Conservation (phyloP, 257 asterid species). For the Fraxinus anomala region DNA sequence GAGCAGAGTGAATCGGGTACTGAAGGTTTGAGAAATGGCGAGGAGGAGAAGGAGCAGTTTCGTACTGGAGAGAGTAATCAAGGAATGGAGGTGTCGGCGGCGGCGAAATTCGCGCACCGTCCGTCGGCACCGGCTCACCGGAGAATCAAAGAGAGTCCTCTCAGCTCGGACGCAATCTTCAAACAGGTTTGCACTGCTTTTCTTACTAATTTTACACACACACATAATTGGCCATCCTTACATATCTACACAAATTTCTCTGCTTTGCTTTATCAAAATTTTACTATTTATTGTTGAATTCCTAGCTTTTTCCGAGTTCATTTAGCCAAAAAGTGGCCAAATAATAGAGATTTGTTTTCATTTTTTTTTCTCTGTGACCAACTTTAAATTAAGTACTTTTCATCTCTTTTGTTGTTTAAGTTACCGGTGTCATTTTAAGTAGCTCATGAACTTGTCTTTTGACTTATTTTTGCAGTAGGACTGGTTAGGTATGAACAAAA, state of each 20-base stretch:
- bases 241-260: background rate
- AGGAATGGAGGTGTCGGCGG: conserved; percentile 23
- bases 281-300: background rate
- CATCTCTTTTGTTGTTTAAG: background rate
- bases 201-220: background rate
- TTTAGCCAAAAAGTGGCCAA: background rate
- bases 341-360: background rate
- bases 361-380: background rate
- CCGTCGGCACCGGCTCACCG: conserved; percentile 92
- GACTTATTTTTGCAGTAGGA: background rate
- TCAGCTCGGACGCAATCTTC: conserved; percentile 91
- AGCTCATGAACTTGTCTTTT: background rate
- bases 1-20: conserved; percentile 35
- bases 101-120: conserved; percentile 57
- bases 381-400: background rate
- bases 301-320: background rate
- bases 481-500: background rate
- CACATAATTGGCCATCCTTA: background rate
- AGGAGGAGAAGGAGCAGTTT: conserved; percentile 37
- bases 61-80: conserved; percentile 36
- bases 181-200: conserved; percentile 50
- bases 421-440: background rate
- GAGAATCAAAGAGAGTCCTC: conserved; percentile 86
- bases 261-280: background rate
- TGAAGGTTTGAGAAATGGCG: conserved; percentile 31